These are phyloP conservation scores for Argentina anserina DNA, from an alignment of 306 rosid species.

Conservation along the genomic window DNA sequence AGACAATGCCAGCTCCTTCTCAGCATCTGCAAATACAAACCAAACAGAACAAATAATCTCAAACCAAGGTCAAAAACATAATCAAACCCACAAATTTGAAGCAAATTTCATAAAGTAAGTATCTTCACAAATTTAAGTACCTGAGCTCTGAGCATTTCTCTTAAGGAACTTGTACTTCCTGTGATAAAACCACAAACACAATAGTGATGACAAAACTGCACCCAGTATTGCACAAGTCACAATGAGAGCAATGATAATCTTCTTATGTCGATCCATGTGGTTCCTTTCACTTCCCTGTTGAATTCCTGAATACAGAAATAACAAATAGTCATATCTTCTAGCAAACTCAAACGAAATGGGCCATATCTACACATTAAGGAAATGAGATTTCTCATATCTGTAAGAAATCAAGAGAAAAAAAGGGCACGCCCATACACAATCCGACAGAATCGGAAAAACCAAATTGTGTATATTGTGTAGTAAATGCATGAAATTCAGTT, in stretches of 20 bases:
- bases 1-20: constrained; percentile 50
- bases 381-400: neutral
- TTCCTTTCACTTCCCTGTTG: constrained; percentile 35
- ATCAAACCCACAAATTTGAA: constrained; percentile 12
- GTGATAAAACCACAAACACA: constrained; percentile 56
- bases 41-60: constrained; percentile 25
- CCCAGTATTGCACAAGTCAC: constrained; percentile 44
- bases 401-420: neutral
- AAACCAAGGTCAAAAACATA: constrained; percentile 24
- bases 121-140: constrained; percentile 15
- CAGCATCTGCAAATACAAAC: constrained; percentile 48
- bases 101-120: neutral
- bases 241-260: constrained; percentile 43
- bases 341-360: constrained; percentile 9
- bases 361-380: constrained; percentile 5
- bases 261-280: constrained; percentile 49
- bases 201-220: constrained; percentile 35
- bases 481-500: constrained; percentile 24
- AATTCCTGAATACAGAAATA: constrained; percentile 38
- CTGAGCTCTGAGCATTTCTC: constrained; percentile 42
- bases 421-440: neutral
- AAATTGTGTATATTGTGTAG: constrained; percentile 15
- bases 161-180: constrained; percentile 38
- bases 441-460: neutral
- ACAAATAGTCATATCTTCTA: constrained; percentile 13